A percentile compares a stretch with the other conserved stretches of the same genome.
phyloP scores from a whole-genome alignment of 1,284 basidiomycete genomes.

The Heterobasidion occidentale region DNA sequence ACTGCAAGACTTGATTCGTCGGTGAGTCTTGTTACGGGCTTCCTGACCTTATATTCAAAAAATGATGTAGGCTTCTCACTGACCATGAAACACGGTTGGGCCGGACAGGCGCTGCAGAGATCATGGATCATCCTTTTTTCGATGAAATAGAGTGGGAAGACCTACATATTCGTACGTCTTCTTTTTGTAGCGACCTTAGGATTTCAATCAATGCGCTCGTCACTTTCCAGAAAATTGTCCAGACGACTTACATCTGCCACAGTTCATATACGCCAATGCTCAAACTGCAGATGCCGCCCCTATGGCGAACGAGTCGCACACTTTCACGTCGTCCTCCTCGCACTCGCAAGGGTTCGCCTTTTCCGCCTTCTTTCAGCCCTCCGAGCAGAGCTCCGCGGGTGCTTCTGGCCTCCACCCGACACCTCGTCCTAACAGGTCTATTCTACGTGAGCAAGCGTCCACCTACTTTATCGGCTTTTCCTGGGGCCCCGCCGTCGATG shows the following conservation, averaged over 20 bases:
- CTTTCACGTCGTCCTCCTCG: slow-evolving; percentile 14
- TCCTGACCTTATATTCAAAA: slow-evolving; percentile 1
- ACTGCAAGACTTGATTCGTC: slow-evolving; percentile 44
- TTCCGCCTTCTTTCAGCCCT: slow-evolving; percentile 70
- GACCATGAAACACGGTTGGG: slow-evolving; percentile 61
- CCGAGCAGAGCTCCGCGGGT: slow-evolving; percentile 35
- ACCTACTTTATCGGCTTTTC: slow-evolving; percentile 73
- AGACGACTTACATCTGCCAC: slow-evolving; percentile 46
- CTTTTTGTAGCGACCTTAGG: neutral
- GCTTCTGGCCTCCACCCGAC: slow-evolving; percentile 34
- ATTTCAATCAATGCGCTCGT: neutral
- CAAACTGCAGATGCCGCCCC: slow-evolving; percentile 8
- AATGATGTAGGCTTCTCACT: slow-evolving; percentile 47
- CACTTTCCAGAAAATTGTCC: slow-evolving; percentile 34
- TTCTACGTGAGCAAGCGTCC: slow-evolving; percentile 29
- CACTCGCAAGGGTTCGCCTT: slow-evolving; percentile 58
- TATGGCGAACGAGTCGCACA: slow-evolving; percentile 15
- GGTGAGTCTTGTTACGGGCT: slow-evolving; percentile 26
- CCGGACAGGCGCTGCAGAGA: slow-evolving; percentile 45
- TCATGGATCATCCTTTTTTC: slow-evolving; percentile 64
- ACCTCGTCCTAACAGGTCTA: slow-evolving; percentile 22
- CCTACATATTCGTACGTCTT: slow-evolving; percentile 38
- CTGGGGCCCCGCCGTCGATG: slow-evolving; percentile 72
- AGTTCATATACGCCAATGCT: slow-evolving; percentile 34
- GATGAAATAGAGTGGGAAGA: slow-evolving; percentile 44